Evolutionary conservation across 768 basidiomycete genomes (phyloP).

Genomic region (Cubamyces lactineus): DNA sequence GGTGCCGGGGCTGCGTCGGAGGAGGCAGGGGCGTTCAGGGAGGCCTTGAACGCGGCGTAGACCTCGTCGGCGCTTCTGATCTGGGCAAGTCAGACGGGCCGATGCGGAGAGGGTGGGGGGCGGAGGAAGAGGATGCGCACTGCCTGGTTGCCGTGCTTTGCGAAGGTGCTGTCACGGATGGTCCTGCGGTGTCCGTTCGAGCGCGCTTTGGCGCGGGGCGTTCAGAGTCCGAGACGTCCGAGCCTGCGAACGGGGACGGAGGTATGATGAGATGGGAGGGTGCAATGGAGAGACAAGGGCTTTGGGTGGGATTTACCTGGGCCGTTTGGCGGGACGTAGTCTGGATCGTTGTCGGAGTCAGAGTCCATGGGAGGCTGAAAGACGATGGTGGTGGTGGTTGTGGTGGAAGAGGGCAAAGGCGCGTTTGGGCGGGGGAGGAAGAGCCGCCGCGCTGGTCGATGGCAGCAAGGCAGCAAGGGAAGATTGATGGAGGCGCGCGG

Average conservation of each 20-base stretch:
- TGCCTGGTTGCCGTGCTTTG: conserved; percentile 49
- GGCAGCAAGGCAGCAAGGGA: conserved; percentile 6
- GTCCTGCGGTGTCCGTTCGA: conserved; percentile 27
- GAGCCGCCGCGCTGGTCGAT: conserved; percentile 8
- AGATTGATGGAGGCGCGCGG: conserved; percentile 25
- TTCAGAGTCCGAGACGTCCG: conserved; percentile 9
- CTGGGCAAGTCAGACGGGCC: conserved; percentile 11
- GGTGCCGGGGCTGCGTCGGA: conserved; percentile 15
- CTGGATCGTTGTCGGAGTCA: conserved; percentile 72
- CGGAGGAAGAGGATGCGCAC: conserved; percentile 35
- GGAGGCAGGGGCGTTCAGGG: conserved; percentile 45
- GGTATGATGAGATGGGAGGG: neutral
- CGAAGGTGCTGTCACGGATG: conserved; percentile 25
- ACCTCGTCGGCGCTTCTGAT: conserved; percentile 61
- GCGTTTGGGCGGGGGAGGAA: neutral
- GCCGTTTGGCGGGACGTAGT: conserved; percentile 63
- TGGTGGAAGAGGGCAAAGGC: conserved; percentile 15
- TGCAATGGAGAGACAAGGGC: neutral
- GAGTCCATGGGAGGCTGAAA: conserved; percentile 37
- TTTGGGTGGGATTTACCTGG: conserved; percentile 35
- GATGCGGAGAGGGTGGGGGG: neutral
- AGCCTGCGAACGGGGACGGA: neutral
- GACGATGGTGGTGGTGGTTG: neutral
- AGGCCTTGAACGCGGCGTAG: conserved; percentile 72
- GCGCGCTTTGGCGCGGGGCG: conserved; percentile 36